Conservation (phyloP, 2,329 filamentous ascomycete genomes). For the Colletotrichum lindemuthianum region DNA sequence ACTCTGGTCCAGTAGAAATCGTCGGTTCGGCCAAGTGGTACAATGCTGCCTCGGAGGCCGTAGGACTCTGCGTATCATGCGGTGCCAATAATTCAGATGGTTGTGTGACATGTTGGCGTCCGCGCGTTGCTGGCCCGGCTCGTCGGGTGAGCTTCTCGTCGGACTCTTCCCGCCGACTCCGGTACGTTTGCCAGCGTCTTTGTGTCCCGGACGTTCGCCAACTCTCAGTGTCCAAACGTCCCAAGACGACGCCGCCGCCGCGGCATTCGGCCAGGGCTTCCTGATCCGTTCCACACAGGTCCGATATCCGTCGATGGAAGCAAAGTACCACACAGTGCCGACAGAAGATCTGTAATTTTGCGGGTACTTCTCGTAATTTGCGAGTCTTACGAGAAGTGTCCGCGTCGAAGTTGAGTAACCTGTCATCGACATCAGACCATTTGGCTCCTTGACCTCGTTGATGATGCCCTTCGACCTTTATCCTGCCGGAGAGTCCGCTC, state of each 20-base stretch:
- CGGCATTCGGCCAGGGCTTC: conserved; percentile 1
- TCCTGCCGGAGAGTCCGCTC: too few species aligned
- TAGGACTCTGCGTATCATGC: conserved; percentile 13
- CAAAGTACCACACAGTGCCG: conserved; percentile 30
- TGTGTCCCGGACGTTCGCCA: conserved; percentile 21
- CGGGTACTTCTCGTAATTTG: not conserved
- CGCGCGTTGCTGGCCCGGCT: not conserved
- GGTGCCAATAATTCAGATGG: conserved; percentile 4
- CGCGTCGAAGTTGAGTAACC: not conserved
- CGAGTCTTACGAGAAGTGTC: too few species aligned
- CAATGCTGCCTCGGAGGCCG: not conserved
- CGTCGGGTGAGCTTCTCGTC: not conserved
- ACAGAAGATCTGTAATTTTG: not conserved
- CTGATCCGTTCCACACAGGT: conserved; percentile 1
- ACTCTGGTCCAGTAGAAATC: not conserved
- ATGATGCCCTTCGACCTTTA: too few species aligned
- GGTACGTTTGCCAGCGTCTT: conserved; percentile 6
- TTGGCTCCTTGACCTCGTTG: too few species aligned
- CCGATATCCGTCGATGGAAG: conserved; percentile 14
- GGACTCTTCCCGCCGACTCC: not conserved
- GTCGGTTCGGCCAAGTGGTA: not conserved
- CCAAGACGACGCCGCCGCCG: not conserved
- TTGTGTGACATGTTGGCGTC: conserved; percentile 2
- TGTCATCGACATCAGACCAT: not conserved
- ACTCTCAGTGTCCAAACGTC: conserved; percentile 22